These are phyloP conservation scores for Dendrobium chrysotoxum DNA, from an alignment of 106 monocot genomes.

Conservation along the genomic window DNA sequence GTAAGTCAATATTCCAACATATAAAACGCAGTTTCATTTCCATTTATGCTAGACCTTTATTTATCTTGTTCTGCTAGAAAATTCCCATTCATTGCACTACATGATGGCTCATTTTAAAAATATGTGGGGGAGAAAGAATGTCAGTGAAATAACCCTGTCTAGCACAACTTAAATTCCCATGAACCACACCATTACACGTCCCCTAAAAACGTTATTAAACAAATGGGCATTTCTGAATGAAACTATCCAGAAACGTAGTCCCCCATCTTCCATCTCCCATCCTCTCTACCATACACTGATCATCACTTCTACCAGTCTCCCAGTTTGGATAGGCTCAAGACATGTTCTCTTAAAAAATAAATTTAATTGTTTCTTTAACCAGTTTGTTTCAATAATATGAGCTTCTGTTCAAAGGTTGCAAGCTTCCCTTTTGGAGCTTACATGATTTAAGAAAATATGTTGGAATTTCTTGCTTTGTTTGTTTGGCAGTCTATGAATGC, in stretches of 20 bases:
- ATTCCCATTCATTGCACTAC: not conserved
- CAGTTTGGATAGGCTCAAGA: not conserved
- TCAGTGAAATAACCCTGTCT: not conserved
- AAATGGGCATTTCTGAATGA: not conserved
- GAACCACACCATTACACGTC: not conserved
- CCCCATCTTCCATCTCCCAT: too few relatives aligned
- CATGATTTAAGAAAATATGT: too few relatives aligned
- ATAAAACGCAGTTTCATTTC: not conserved
- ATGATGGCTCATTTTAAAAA: not conserved
- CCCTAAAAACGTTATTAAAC: not conserved
- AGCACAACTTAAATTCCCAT: not conserved
- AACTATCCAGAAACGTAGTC: too few relatives aligned
- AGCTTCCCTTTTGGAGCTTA: not conserved
- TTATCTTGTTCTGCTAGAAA: not conserved
- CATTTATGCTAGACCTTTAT: not conserved
- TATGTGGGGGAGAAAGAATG: not conserved
- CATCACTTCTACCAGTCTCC: not conserved
- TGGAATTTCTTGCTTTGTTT: not conserved
- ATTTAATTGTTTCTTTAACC: not conserved
- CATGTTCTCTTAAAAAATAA: not conserved
- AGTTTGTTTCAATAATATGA: not conserved
- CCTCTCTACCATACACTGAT: not conserved
- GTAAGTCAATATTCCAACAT: constrained; percentile 27
- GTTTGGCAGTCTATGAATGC: constrained; percentile 26
- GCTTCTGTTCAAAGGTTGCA: not conserved